Evolutionary conservation across 108 stramenopile genomes (phyloP).

Genomic region (Nitzschia sp.): DNA sequence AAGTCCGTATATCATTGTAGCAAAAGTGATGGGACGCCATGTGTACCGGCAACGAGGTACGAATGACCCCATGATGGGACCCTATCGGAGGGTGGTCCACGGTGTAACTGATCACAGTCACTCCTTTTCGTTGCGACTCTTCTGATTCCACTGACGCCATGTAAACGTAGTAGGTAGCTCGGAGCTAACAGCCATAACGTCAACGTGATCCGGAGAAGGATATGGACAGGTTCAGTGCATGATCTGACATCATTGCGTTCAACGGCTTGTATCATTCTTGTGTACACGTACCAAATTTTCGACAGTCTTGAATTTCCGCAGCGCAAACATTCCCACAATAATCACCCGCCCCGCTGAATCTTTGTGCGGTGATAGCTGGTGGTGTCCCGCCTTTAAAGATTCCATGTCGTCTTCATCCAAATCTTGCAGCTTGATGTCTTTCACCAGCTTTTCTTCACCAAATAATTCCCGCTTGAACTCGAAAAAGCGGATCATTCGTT

Average conservation of each 20-base stretch:
- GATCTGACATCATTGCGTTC: neutral
- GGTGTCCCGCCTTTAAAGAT: neutral
- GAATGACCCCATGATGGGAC: neutral
- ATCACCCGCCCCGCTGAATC: neutral
- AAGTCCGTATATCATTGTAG: constrained; percentile 4
- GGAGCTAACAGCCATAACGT: neutral
- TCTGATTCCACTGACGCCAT: constrained; percentile 14
- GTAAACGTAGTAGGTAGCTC: constrained; percentile 7
- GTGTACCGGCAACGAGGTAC: neutral
- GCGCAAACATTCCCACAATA: neutral
- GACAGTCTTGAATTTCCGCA: neutral
- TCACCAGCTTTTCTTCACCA: constrained; percentile 25
- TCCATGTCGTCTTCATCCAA: constrained; percentile 12
- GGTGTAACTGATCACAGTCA: constrained; percentile 3
- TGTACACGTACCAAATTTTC: constrained; percentile 1
- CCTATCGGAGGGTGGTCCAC: neutral
- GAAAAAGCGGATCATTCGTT: constrained; percentile 25
- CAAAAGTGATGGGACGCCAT: constrained; percentile 11
- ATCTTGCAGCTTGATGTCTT: constrained; percentile 20
- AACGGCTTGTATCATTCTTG: neutral
- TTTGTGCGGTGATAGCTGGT: constrained; percentile 3
- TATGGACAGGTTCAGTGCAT: neutral
- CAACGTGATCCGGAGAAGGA: neutral
- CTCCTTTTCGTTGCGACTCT: constrained; percentile 17
- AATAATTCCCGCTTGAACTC: constrained; percentile 36